Conservation (phyloP, 345 rosid genomes). For the Sonneratia alba region DNA sequence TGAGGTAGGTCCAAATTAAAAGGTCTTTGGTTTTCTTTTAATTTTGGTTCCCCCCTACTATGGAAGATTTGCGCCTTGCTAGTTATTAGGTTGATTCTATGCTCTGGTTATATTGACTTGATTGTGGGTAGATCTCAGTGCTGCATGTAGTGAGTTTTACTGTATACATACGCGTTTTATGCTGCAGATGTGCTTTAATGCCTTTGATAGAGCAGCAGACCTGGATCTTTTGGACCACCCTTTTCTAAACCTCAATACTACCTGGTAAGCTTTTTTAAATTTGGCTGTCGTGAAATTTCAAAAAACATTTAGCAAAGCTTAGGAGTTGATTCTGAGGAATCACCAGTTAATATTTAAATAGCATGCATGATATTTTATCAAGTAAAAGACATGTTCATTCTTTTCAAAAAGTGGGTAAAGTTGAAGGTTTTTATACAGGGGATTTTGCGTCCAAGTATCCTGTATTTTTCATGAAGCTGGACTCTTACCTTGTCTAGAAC, state of each 20-base stretch:
- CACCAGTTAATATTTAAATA: not conserved
- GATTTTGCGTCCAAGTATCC: no score
- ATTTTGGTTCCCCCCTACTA: not conserved
- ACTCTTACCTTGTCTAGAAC: no score
- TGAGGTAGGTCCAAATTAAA: no score
- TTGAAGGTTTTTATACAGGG: no score
- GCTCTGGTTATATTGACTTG: not conserved
- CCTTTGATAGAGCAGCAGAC: conserved; percentile 68
- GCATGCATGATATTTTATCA: not conserved
- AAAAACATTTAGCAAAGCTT: not conserved
- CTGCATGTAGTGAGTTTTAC: not conserved
- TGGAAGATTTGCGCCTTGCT: not conserved
- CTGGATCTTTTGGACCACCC: conserved; percentile 84
- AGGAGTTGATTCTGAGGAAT: not conserved
- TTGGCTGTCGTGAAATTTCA: not conserved
- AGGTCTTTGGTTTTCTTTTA: no score
- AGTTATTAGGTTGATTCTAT: not conserved
- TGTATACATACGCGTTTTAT: conserved; percentile 5
- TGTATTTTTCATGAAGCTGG: no score
- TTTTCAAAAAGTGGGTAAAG: no score
- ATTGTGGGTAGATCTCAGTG: not conserved
- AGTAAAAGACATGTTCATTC: not conserved
- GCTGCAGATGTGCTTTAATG: conserved; percentile 67
- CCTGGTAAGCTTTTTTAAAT: conserved; percentile 40
- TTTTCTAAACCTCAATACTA: conserved; percentile 68